phyloP scores from a whole-genome alignment of 108 stramenopile genomes.

The Cyclotella cryptica region DNA sequence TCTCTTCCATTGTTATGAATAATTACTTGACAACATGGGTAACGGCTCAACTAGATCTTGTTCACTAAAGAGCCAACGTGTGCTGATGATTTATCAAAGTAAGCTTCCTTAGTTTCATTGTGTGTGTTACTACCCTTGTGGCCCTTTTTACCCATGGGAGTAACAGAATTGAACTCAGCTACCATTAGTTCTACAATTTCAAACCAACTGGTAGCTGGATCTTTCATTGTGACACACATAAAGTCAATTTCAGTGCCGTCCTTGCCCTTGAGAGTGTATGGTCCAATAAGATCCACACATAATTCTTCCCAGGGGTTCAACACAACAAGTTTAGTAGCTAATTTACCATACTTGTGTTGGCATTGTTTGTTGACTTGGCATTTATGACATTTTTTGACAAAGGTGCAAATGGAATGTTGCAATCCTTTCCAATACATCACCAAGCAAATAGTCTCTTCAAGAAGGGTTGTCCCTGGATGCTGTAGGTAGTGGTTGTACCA shows the following conservation, averaged over 20 bases:
- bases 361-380: slow-evolving; percentile 41
- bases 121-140: not conserved
- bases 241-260: slow-evolving; percentile 32
- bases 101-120: slow-evolving; percentile 3
- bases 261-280: slow-evolving; percentile 41
- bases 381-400: slow-evolving; percentile 29
- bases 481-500: slow-evolving; percentile 43
- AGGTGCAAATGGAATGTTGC: slow-evolving; percentile 14
- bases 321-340: slow-evolving; percentile 39
- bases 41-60: slow-evolving; percentile 46
- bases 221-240: slow-evolving; percentile 56
- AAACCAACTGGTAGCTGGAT: slow-evolving; percentile 57
- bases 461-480: slow-evolving; percentile 27
- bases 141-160: slow-evolving; percentile 6
- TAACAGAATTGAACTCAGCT: not conserved
- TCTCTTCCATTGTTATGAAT: slow-evolving; percentile 56
- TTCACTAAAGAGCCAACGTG: slow-evolving; percentile 26
- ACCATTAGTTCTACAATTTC: slow-evolving; percentile 40
- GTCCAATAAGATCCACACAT: slow-evolving; percentile 56
- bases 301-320: slow-evolving; percentile 38
- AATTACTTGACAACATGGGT: slow-evolving; percentile 38
- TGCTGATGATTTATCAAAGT: slow-evolving; percentile 19
- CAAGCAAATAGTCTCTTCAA: slow-evolving; percentile 14
- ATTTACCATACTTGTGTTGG: slow-evolving; percentile 40
- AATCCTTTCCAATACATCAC: slow-evolving; percentile 44